Evolutionary conservation across 2,329 filamentous ascomycete species (phyloP), one percentile per base, ranked within the genome.

Genomic region (Fusarium tricinctum): DNA sequence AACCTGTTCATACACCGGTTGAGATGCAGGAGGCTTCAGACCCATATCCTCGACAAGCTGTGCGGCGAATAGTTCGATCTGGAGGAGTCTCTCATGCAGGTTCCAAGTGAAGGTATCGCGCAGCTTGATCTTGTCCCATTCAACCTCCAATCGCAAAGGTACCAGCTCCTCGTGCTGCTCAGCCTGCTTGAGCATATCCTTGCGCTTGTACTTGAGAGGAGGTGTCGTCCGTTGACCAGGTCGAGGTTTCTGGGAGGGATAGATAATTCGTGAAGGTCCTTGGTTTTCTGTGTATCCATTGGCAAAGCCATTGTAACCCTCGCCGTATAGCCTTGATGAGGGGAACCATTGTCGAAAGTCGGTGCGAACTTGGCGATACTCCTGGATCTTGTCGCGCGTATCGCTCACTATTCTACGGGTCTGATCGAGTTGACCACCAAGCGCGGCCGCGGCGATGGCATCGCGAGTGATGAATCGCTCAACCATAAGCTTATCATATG

Each of bases 81-180:
- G 86, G 5, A 97, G 88, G 14, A 96, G 86, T 60, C 94, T 91
- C 78, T 99, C 96, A 81, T 97, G 93, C 35, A 98, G 85, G 78
- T 99, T 99, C 94, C 95, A 99, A 5, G 96, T 98, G 72, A 99
- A 97, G 1, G 96, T 98, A 79, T 99, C 96, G 78, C 96, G 92
- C 63, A 99, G 85, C 80, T 96, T 96, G 73, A 98, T 88, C 82
- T 97, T 97, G 71, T 98, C 95, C 86, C 92, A 92, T 75, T 99
- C 96, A 49, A 98, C 92, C 74, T 99, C 96, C 55, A 99, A 82
- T 47, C 96, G 89, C 69, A 99, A 87, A 4, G 96, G 96, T 2
- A 98, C 92, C 54, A 99, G 83, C 76, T 97, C 93, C 78, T 99
- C 96, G 53, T 93, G 86, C 76, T 95, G 92, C 72, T 98, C 95